These are phyloP conservation scores for Suillus plorans DNA, from an alignment of 768 basidiomycete genomes.

Conservation along the genomic window DNA sequence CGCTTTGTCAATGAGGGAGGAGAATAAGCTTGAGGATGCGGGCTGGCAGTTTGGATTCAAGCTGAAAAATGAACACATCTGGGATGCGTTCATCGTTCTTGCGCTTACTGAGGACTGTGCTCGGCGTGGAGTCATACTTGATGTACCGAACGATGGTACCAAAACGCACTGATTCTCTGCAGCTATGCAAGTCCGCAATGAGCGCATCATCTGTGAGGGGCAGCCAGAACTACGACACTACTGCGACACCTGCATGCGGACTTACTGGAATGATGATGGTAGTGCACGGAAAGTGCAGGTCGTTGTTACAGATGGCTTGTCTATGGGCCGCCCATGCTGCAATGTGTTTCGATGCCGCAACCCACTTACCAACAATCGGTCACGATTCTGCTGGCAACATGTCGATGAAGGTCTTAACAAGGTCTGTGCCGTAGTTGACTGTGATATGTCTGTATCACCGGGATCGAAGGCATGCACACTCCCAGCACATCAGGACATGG, in stretches of 20 bases:
- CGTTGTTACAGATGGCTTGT: constrained; percentile 22
- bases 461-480: constrained; percentile 20
- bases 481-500: constrained; percentile 17
- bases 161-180: constrained; percentile 27
- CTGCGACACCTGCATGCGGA: neutral
- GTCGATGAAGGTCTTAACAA: neutral
- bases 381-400: constrained; percentile 19
- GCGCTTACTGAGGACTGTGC: constrained; percentile 23
- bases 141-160: constrained; percentile 21
- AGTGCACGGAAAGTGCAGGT: constrained; percentile 4
- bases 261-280: constrained; percentile 8
- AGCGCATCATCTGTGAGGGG: neutral
- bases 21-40: neutral
- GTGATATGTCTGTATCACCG: constrained; percentile 5
- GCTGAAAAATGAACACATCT: constrained; percentile 19
- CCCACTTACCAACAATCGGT: constrained; percentile 13
- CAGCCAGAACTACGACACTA: neutral
- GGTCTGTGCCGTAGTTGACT: constrained; percentile 18
- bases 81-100: constrained; percentile 24
- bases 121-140: constrained; percentile 8
- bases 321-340: constrained; percentile 20
- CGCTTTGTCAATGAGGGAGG: neutral
- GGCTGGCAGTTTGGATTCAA: constrained; percentile 8
- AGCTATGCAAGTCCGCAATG: neutral
- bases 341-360: constrained; percentile 7